Conservation (phyloP, 176 grass and related monocot species). For the Metroxylon sagu region DNA sequence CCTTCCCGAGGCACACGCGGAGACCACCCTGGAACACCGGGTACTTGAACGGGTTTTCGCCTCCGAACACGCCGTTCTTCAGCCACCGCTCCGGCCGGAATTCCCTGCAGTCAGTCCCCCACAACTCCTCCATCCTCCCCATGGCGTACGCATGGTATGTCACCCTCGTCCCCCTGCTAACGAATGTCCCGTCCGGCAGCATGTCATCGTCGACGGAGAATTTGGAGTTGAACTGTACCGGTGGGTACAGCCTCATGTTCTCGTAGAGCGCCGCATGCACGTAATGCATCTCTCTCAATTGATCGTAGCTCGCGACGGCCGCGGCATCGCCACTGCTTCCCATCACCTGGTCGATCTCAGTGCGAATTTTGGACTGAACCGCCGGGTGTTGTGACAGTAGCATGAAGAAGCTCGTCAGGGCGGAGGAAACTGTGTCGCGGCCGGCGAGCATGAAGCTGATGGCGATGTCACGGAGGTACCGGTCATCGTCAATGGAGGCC, state of each 20-base stretch:
- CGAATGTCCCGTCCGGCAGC: slow-evolving; percentile 1
- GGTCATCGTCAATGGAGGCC: neutral
- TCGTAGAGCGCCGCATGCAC: slow-evolving; percentile 11
- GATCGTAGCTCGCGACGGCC: neutral
- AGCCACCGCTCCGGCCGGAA: too few relatives aligned
- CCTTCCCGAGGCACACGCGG: slow-evolving; percentile 68
- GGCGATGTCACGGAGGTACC: slow-evolving; percentile 5
- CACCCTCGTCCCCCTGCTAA: neutral
- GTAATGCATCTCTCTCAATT: neutral
- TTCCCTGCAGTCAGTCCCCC: slow-evolving; percentile 5
- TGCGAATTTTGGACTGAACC: neutral
- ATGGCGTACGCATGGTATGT: slow-evolving; percentile 13
- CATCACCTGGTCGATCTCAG: too few relatives aligned
- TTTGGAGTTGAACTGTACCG: slow-evolving; percentile 11
- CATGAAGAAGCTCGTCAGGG: slow-evolving; percentile 2
- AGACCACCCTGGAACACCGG: slow-evolving; percentile 50
- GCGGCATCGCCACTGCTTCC: neutral
- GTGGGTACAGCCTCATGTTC: slow-evolving; percentile 3
- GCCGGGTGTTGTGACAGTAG: neutral
- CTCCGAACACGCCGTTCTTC: too few relatives aligned
- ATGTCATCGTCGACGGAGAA: slow-evolving; percentile 6
- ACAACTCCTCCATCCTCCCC: slow-evolving; percentile 5
- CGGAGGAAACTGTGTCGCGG: slow-evolving; percentile 4
- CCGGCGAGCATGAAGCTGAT: slow-evolving; percentile 8
- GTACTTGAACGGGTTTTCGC: too few relatives aligned